Base-by-base conservation (phyloP, 495 filamentous ascomycete genomes). In the Astrocystis sublimbata region DNA sequence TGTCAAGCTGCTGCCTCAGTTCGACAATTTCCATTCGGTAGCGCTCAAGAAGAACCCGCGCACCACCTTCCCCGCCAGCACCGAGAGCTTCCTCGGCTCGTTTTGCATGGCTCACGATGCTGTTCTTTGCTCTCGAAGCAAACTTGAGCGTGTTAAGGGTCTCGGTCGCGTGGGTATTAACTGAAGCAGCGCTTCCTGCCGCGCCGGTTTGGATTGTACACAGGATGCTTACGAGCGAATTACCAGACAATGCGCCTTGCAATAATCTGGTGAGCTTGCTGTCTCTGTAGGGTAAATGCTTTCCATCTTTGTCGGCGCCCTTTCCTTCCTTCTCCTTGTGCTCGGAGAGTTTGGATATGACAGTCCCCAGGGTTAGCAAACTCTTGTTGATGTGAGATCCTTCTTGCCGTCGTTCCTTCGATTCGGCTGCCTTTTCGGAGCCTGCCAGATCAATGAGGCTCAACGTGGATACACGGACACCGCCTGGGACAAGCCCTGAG, bases 301-400 rank as follows among this genome's bases (percentile, higher is more conserved):
- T 92, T 41, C 84, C 86, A 64, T 92, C 90, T 68, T 89, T 91
- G 71, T 94, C 90, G 4, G 81, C 83, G 2, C 81, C 74, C 69
- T 90, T 91, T 35, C 85, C 85, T 28, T 89, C 81, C 71, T 92
- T 94, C 46, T 96, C 58, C 69, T 96, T 96, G 54, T 87, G 84
- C 41, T 92, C 92, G 2, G 83, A 85, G 8, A 98, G 81, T 58
- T 89, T 86, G 8, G 91, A 92, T 67, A 98, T 97, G 63, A 98
- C 94, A 3, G 91, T 98, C 23, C 94, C 94, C 3, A 98, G 82
- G 2, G 94, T 98, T 54, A 98, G 85, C 69, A 98, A 79, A 73
- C 92, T 96, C 75, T 96, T 96, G 78, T 98, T 98, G 78, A 98
- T 98, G 71, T 98, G 94, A 33, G 94, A 92, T 50, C 94, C 94